phyloP scores from a whole-genome alignment of 23 red algal genomes.

The Gracilaria gracilis region DNA sequence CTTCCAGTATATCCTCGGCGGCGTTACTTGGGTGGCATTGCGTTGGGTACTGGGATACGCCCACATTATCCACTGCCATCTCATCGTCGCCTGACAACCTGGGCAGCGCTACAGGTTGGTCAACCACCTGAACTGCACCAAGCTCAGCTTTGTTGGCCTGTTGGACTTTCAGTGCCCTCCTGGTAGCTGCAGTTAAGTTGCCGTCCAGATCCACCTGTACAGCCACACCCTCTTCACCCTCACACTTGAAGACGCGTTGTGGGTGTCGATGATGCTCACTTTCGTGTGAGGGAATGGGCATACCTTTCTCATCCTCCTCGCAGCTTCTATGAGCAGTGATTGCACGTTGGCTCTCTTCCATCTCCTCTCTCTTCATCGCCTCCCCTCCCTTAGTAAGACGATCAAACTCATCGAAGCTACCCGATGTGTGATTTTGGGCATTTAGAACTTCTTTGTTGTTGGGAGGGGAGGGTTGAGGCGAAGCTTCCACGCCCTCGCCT shows the following conservation, averaged over 20 bases:
- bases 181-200: conserved; percentile 8
- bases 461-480: background rate
- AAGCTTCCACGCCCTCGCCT: background rate
- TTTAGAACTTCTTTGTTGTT: background rate
- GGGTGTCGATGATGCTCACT: background rate
- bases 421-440: background rate
- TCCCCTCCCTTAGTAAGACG: background rate
- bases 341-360: background rate
- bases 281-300: background rate
- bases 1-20: background rate
- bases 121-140: background rate
- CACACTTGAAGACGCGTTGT: background rate
- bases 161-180: background rate
- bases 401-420: background rate
- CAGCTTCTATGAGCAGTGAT: background rate
- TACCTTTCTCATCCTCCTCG: background rate
- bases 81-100: background rate
- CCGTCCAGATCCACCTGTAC: conserved; percentile 7
- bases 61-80: background rate
- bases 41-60: background rate
- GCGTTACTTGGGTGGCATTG: background rate
- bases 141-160: background rate
- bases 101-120: background rate
- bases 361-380: background rate
- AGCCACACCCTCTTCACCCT: background rate